These are phyloP conservation scores for Obba rivulosa DNA, from an alignment of 768 basidiomycete species.

Conservation along the genomic window DNA sequence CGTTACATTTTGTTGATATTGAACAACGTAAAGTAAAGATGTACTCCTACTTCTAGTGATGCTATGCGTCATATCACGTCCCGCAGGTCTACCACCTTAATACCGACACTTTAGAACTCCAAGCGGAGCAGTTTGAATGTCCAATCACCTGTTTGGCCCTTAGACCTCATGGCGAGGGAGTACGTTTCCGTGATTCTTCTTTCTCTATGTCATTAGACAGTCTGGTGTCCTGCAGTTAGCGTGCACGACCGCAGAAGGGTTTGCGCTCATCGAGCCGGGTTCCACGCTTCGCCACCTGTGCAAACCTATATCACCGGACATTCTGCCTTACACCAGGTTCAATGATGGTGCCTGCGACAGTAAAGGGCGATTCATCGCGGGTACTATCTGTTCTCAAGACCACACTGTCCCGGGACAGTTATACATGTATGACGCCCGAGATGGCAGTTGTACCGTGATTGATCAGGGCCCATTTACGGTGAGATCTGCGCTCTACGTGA, in stretches of 20 bases:
- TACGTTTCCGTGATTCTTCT: conserved; percentile 20
- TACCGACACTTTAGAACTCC: conserved; percentile 33
- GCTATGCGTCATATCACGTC: not conserved
- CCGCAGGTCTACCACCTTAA: conserved; percentile 50
- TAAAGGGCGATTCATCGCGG: conserved; percentile 60
- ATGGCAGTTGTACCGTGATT: conserved; percentile 40
- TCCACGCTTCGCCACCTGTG: conserved; percentile 44
- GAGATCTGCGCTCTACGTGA: conserved; percentile 24
- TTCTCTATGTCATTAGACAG: conserved; percentile 1
- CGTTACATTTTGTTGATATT: conserved; percentile 69
- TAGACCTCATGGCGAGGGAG: conserved; percentile 40
- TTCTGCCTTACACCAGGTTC: conserved; percentile 47
- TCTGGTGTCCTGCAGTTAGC: conserved; percentile 41
- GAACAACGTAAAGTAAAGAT: conserved; percentile 41
- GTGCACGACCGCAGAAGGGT: conserved; percentile 53
- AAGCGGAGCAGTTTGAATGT: conserved; percentile 46
- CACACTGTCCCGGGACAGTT: conserved; percentile 49
- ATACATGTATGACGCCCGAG: conserved; percentile 52
- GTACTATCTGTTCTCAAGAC: conserved; percentile 50
- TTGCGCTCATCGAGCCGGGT: conserved; percentile 41
- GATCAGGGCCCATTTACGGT: conserved; percentile 68
- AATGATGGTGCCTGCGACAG: conserved; percentile 69
- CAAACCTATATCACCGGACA: conserved; percentile 41
- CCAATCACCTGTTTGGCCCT: conserved; percentile 55
- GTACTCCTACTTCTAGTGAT: not conserved